Conservation (phyloP, 495 filamentous ascomycete genomes). For the Annulohypoxylon stygium region DNA sequence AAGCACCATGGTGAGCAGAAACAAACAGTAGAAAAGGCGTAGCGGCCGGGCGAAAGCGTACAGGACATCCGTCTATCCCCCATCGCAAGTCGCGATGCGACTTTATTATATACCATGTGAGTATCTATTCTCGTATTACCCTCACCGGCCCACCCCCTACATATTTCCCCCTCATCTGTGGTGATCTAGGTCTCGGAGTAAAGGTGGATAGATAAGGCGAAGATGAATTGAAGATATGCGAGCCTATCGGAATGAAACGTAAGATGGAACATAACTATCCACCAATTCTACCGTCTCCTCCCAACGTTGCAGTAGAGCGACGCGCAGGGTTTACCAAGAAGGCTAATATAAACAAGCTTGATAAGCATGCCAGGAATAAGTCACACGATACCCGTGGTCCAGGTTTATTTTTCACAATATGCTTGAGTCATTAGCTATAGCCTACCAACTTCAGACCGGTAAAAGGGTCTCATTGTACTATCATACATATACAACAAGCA, state of each 20-base stretch:
- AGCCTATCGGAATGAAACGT: constrained; percentile 34
- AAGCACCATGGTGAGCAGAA: constrained; percentile 11
- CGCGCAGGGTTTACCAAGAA: constrained; percentile 16
- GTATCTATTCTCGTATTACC: constrained; percentile 16
- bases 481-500: constrained; percentile 44
- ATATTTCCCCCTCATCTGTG: constrained; percentile 12
- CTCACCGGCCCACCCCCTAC: constrained; percentile 10
- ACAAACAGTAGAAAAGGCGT: neutral
- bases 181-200: constrained; percentile 19
- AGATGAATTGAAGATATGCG: constrained; percentile 27
- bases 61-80: neutral
- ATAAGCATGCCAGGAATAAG: constrained; percentile 21
- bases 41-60: neutral
- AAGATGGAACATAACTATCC: constrained; percentile 20
- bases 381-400: neutral
- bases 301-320: constrained; percentile 28
- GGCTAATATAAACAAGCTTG: constrained; percentile 39
- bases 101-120: neutral
- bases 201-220: constrained; percentile 33
- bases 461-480: constrained; percentile 35
- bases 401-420: constrained; percentile 1
- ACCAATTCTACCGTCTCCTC: constrained; percentile 22
- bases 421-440: constrained; percentile 15
- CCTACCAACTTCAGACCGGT: constrained; percentile 19
- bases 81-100: neutral